Evolutionary conservation across 176 grass and related monocot species (phyloP), one percentile per base, ranked within the genome.

Genomic region (Ananas comosus): DNA sequence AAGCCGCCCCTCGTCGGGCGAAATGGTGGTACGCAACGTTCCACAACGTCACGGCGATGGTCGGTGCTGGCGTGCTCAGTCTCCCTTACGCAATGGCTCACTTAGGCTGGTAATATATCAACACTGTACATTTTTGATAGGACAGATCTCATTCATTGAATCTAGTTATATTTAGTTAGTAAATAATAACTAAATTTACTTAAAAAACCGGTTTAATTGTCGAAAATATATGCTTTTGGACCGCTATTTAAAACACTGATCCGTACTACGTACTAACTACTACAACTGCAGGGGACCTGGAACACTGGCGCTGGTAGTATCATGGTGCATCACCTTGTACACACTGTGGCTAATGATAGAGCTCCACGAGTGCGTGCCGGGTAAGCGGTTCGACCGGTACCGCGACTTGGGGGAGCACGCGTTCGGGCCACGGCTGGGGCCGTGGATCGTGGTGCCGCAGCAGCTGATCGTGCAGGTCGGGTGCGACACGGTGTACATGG

Each of bases 21-120:
- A 78, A 78, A 61, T 78, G 75, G 75, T 78, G 75, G 65, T 78
- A 78, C 25, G 65, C 65, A 18, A 63, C 75, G 48, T 69, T 78
- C 51, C 75, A 70, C 51, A 69, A 77, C 22, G 74, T 77, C 14
- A 68, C 74, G 11, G 65, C 65, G 11, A 78, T 77, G 74, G 74
- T 78, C 48, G 75, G 75, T 12, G 75, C 75, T 12, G 75, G 75
- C 16, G 65, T 78, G n/a, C 75, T 78, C 52, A 78, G 74, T 11
- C 16, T 68, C 23, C 64, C 64, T 17, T 68, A 67, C 21, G 74
- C 74, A 8, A 77, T 77, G 64, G 75, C 75, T 59, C 75, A 78
- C 42, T 63, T 78, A 53, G 74, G 74, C 53, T 68, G 74, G 74
- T 77, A 27, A 27, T 2, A 27, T 27, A 27, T 2, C 25, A 27